Conservation (phyloP, 164 flowering plant genomes). For the Stephania cephalantha region DNA sequence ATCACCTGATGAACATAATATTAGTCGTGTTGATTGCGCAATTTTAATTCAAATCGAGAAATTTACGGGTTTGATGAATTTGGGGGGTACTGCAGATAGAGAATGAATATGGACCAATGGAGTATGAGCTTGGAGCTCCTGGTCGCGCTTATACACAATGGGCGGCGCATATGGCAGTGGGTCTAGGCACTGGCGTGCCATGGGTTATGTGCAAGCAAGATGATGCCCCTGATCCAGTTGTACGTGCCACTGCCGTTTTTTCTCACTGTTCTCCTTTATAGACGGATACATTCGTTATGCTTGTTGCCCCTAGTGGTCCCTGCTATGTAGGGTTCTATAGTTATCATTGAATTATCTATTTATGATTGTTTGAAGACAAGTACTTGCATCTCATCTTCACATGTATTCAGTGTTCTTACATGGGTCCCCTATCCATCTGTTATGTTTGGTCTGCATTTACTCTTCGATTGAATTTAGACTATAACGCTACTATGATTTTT, state of each 20-base stretch:
- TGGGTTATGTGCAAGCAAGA: conserved; percentile 99
- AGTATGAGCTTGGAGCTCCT: conserved; percentile 73
- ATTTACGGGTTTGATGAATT: neutral
- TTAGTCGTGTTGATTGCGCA: neutral
- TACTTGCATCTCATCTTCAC: neutral
- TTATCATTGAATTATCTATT: neutral
- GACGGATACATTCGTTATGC: neutral
- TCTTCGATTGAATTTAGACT: neutral
- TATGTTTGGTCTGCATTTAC: neutral
- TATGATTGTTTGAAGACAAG: neutral
- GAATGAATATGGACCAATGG: conserved; percentile 78
- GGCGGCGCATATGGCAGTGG: conserved; percentile 83
- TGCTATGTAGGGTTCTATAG: neutral
- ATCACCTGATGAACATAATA: neutral
- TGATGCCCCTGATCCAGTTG: conserved; percentile 84
- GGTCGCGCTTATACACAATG: conserved; percentile 66
- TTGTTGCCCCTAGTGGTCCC: neutral
- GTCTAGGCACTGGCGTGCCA: conserved; percentile 85
- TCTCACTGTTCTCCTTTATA: neutral
- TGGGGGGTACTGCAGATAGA: conserved; percentile 37
- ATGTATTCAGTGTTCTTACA: neutral
- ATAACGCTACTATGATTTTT: neutral
- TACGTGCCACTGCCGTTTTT: conserved; percentile 20
- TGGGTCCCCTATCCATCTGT: neutral
- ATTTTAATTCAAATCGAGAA: neutral